Percentiles rank a stretch among this genome's conserved stretches.
These are phyloP conservation scores for Leccinum olivaceopallidum DNA, from an alignment of 768 basidiomycete species.

Conservation along the genomic window DNA sequence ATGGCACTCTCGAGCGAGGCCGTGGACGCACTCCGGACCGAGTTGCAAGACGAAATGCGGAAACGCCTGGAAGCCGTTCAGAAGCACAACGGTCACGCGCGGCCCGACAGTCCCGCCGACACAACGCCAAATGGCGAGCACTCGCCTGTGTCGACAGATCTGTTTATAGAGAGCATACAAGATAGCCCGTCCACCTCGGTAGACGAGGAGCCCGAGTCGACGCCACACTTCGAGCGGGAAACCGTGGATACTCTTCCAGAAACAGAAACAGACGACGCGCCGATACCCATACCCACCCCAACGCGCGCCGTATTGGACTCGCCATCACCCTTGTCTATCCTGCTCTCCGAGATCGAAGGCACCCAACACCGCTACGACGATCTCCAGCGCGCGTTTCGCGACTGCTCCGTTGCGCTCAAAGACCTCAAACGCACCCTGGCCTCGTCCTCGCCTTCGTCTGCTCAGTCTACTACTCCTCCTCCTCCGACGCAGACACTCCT, in stretches of 20 bases:
- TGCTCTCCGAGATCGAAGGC: conserved; percentile 46
- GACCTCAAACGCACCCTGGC: conserved; percentile 43
- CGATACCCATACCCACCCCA: neutral
- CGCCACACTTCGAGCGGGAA: neutral
- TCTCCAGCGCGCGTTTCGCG: conserved; percentile 62
- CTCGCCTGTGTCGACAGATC: too few species aligned
- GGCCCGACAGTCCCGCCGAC: neutral
- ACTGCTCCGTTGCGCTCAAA: conserved; percentile 68
- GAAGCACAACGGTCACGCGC: conserved; percentile 4
- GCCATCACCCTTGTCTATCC: conserved; percentile 22
- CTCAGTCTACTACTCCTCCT: neutral
- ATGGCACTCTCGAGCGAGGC: conserved; percentile 50
- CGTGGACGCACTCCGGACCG: conserved; percentile 52
- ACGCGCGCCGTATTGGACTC: neutral
- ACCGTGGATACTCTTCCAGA: neutral
- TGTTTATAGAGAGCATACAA: too few species aligned
- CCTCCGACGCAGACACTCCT: neutral
- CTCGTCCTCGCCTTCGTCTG: conserved; percentile 6
- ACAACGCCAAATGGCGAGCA: neutral
- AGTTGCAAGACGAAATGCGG: conserved; percentile 57
- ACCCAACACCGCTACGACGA: conserved; percentile 58
- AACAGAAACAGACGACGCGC: neutral
- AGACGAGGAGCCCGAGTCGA: conserved; percentile 10
- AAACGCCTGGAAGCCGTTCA: conserved; percentile 41
- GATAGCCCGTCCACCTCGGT: conserved; percentile 8